Evolutionary conservation across 2,329 filamentous ascomycete genomes (phyloP).

Genomic region (Dothidotthia symphoricarpi): DNA sequence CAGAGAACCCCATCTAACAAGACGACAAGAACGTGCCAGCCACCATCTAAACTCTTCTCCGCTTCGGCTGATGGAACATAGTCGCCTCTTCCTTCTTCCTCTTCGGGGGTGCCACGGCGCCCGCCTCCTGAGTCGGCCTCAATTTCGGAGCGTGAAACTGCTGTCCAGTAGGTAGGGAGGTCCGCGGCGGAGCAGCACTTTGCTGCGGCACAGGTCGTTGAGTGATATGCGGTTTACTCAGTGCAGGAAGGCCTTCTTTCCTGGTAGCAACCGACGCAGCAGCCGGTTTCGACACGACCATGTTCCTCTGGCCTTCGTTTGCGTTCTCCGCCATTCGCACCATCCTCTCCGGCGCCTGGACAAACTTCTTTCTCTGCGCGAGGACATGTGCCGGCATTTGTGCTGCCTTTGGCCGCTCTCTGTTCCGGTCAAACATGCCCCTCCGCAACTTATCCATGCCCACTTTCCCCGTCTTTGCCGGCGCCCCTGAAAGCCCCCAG

Average conservation of each 20-base stretch:
- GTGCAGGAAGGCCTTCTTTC: conserved; percentile 6
- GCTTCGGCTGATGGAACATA: conserved; percentile 21
- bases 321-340: conserved; percentile 32
- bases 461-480: conserved; percentile 36
- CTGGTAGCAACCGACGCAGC: conserved; percentile 21
- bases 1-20: too few relatives aligned
- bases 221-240: conserved; percentile 22
- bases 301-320: conserved; percentile 21
- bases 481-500: conserved; percentile 28
- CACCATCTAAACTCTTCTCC: conserved; percentile 6
- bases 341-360: conserved; percentile 34
- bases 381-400: conserved; percentile 32
- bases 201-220: conserved; percentile 19
- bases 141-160: conserved; percentile 32
- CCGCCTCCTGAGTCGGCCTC: conserved; percentile 12
- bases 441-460: conserved; percentile 37
- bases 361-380: conserved; percentile 20
- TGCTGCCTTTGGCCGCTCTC: conserved; percentile 30
- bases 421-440: conserved; percentile 35
- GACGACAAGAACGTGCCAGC: too few relatives aligned
- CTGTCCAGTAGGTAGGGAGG: conserved; percentile 30
- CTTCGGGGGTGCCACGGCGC: conserved; percentile 12
- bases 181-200: conserved; percentile 13
- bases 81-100: conserved; percentile 19
- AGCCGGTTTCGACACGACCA: conserved; percentile 28